A percentile compares a stretch with the other conserved stretches of the same genome.
Evolutionary conservation across 1,284 basidiomycete species (phyloP).

Genomic region (Lignosus rhinocerotis): DNA sequence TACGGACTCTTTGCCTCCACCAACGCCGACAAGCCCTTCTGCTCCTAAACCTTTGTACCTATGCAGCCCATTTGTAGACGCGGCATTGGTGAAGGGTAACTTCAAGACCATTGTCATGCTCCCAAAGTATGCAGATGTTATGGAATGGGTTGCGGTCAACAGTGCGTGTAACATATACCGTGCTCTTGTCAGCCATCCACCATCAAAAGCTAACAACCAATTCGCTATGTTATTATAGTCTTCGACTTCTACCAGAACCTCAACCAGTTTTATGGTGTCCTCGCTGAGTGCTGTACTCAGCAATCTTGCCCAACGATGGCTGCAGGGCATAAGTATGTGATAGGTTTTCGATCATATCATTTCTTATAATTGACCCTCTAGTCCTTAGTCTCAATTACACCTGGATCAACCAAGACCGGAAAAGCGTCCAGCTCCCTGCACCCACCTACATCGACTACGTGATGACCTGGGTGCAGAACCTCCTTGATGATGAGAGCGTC

Average conservation of each 20-base stretch:
- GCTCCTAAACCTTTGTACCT: constrained; percentile 79
- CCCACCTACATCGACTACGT: constrained; percentile 99
- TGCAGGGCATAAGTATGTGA: constrained; percentile 80
- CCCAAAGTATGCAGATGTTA: constrained; percentile 95
- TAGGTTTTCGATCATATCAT: too few species aligned
- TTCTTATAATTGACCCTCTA: constrained; percentile 3
- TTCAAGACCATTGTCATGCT: constrained; percentile 99
- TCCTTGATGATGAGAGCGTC: constrained; percentile 88
- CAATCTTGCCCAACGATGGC: constrained; percentile 92
- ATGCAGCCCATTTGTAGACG: constrained; percentile 95
- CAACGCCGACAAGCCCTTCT: constrained; percentile 44
- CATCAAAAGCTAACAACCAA: neutral
- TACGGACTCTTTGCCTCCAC: constrained; percentile 41
- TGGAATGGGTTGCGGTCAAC: constrained; percentile 99
- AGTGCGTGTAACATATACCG: constrained; percentile 52
- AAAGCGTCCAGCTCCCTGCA: constrained; percentile 90
- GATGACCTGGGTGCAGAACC: constrained; percentile 97
- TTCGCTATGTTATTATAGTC: constrained; percentile 47
- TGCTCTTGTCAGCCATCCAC: neutral
- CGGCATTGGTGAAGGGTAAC: constrained; percentile 95
- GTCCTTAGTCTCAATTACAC: constrained; percentile 87
- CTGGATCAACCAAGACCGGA: constrained; percentile 96
- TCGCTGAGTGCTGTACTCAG: constrained; percentile 93
- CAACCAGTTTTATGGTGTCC: constrained; percentile 96
- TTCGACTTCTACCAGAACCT: constrained; percentile 97